These are phyloP conservation scores for Blastocystis sp. DNA, from an alignment of 352 stramenopile species.

Conservation along the genomic window DNA sequence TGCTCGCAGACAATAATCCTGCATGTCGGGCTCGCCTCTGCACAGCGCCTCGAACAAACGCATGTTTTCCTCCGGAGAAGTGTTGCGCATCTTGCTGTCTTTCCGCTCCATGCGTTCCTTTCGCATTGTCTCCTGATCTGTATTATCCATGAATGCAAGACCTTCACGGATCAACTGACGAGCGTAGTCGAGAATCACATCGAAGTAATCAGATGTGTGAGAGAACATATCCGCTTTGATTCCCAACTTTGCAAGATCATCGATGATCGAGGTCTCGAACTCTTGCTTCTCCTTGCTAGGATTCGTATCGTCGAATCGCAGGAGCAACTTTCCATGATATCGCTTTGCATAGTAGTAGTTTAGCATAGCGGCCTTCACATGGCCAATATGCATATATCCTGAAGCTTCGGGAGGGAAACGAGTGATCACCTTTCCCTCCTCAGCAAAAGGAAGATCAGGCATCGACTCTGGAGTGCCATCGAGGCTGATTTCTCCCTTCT, in stretches of 20 bases:
- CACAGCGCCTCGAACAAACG: conserved; percentile 92
- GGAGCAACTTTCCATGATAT: conserved; percentile 91
- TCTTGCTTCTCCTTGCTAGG: conserved; percentile 99
- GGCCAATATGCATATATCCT: conserved; percentile 97
- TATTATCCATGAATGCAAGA: conserved; percentile 98
- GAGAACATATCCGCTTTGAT: conserved; percentile 74
- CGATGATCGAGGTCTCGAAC: conserved; percentile 89
- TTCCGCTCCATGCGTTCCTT: conserved; percentile 78
- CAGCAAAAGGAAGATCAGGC: conserved; percentile 82
- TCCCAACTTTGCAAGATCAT: conserved; percentile 78
- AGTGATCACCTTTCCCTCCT: conserved; percentile 89
- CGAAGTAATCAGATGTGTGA: conserved; percentile 97
- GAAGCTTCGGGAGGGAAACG: conserved; percentile 95
- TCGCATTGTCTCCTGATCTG: conserved; percentile 89
- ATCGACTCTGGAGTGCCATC: conserved; percentile 53
- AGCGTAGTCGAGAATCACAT: conserved; percentile 85
- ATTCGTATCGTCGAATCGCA: conserved; percentile 98
- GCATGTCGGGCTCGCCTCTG: conserved; percentile 70
- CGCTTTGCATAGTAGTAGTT: conserved; percentile 97
- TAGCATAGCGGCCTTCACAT: conserved; percentile 97
- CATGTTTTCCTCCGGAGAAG: conserved; percentile 75
- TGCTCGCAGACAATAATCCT: conserved; percentile 82
- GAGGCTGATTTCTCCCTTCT: conserved; percentile 77
- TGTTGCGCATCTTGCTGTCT: conserved; percentile 77
- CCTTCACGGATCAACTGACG: conserved; percentile 86